Base-by-base conservation (phyloP, 129 eudicot genomes). In the Rutidosis leptorrhynchoides region DNA sequence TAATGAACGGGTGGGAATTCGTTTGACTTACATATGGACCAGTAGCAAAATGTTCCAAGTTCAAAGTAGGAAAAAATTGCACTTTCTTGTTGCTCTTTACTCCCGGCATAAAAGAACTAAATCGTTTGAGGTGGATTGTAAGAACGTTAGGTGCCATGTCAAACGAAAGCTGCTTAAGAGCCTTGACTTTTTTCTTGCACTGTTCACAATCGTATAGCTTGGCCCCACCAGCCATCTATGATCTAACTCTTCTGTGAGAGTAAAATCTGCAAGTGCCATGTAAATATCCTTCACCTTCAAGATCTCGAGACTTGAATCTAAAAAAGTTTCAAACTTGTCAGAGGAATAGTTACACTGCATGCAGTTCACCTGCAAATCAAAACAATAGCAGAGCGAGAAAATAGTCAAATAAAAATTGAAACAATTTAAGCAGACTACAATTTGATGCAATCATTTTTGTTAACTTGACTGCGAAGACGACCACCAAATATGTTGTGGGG, bases 81-180 rank as follows among this genome's bases (percentile, higher is more conserved):
- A 58, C 22, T 72, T 65, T 78, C 68, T 77, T 88, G 74, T 88
- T 74, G 54, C 85, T 85, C 77, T 88, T 88, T 63, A 82, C 87
- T 6, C 96, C 86, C 16, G 60, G 74, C 22, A 68, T 33, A 77
- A 79, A 81, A 15, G 95, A 77, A 61, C 86, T 78, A 70, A 88
- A 88, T 17, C 96, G 82, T 81, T 88, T 88, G 26, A 88, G 80
- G 81, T 88, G 92, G 43, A 88, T 70, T 25, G 85, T 64, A 19
- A 85, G 89, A 32, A 83, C 91, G 59, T 80, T 65, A 27, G 92
- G 92, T 37, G 92, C 87, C 71, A 82, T 70, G 70, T 78, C 54
- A 33, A 88, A 68, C 12, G 89, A 82, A 9, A 84, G 40, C 7
- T 58, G 64, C 28, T 58, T 58, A 14, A 58, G 42, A 58, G 64